Evolutionary conservation across 176 grass and related monocot genomes (phyloP).

Genomic region (Oryza coarctata): DNA sequence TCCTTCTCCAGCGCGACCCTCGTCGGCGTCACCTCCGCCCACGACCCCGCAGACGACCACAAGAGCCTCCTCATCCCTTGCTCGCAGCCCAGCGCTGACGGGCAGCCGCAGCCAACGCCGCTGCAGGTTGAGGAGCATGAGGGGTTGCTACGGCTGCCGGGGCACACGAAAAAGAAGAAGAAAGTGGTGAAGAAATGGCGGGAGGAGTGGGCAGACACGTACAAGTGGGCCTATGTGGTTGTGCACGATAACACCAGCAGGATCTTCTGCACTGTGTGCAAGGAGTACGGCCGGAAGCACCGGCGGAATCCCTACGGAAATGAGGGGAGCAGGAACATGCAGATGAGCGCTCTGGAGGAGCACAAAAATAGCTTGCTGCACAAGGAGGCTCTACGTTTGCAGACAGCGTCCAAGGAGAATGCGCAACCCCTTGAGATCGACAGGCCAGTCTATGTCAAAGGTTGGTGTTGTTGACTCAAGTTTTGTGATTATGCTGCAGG

Average conservation of each 20-base stretch:
- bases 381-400: conserved; percentile 90
- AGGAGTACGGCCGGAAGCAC: conserved; percentile 94
- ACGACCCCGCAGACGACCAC: conserved; percentile 72
- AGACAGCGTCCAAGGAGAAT: conserved; percentile 89
- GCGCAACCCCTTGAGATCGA: conserved; percentile 48
- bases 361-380: conserved; percentile 99
- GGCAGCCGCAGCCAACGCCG: conserved; percentile 26
- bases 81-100: conserved; percentile 38
- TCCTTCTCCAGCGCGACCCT: conserved; percentile 65
- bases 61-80: conserved; percentile 78
- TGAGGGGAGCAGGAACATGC: conserved; percentile 99
- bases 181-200: conserved; percentile 99
- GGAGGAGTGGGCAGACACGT: conserved; percentile 95
- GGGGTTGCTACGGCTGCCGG: conserved; percentile 43
- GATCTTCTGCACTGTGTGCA: conserved; percentile 97
- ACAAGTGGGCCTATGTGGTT: conserved; percentile 95
- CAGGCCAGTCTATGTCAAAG: conserved; percentile 82
- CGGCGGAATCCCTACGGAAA: conserved; percentile 95
- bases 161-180: conserved; percentile 90
- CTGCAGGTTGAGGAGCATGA: conserved; percentile 46
- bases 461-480: conserved; percentile 42
- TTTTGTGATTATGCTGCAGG: conserved; percentile 1
- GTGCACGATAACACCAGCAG: conserved; percentile 77
- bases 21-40: conserved; percentile 49
- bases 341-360: conserved; percentile 99